phyloP scores from a whole-genome alignment of 2,329 filamentous ascomycete genomes.

The Penicillium sp. region DNA sequence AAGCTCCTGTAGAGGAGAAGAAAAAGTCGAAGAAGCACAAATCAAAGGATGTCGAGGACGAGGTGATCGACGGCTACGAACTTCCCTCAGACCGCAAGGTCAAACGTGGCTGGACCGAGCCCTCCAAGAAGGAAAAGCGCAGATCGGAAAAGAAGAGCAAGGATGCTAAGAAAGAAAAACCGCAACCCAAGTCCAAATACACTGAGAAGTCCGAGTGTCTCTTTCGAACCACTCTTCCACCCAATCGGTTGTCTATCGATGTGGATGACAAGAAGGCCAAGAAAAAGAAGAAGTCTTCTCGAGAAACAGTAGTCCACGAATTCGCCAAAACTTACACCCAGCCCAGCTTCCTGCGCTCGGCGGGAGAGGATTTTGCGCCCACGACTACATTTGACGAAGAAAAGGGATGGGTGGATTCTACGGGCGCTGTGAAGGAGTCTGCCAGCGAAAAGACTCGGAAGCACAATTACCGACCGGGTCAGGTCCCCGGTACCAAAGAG shows the following conservation, averaged over 20 bases:
- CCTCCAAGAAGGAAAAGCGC: slow-evolving; percentile 48
- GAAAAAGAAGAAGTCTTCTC: slow-evolving; percentile 61
- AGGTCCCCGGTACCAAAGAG: slow-evolving; percentile 32
- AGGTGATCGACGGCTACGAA: slow-evolving; percentile 64
- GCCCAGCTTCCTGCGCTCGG: slow-evolving; percentile 73
- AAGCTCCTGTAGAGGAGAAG: slow-evolving; percentile 42
- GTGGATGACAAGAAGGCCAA: slow-evolving; percentile 44
- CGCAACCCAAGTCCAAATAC: slow-evolving; percentile 69
- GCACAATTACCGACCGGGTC: slow-evolving; percentile 29
- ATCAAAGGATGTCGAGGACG: slow-evolving; percentile 45
- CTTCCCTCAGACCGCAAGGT: slow-evolving; percentile 73
- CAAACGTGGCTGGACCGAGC: slow-evolving; percentile 85
- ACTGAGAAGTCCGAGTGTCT: slow-evolving; percentile 77
- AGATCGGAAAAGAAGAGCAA: slow-evolving; percentile 51
- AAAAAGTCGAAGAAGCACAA: slow-evolving; percentile 51
- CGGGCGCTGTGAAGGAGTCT: slow-evolving; percentile 65
- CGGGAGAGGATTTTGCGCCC: slow-evolving; percentile 45
- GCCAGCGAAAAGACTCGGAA: slow-evolving; percentile 30
- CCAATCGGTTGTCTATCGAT: slow-evolving; percentile 45
- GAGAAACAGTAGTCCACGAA: slow-evolving; percentile 75
- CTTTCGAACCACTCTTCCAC: slow-evolving; percentile 77
- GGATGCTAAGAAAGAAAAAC: slow-evolving; percentile 58
- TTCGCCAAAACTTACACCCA: slow-evolving; percentile 82
- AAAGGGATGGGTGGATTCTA: slow-evolving; percentile 81
- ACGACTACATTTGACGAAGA: slow-evolving; percentile 72